phyloP scores from a whole-genome alignment of 176 grass and related monocot species.

The Microstegium vimineum region DNA sequence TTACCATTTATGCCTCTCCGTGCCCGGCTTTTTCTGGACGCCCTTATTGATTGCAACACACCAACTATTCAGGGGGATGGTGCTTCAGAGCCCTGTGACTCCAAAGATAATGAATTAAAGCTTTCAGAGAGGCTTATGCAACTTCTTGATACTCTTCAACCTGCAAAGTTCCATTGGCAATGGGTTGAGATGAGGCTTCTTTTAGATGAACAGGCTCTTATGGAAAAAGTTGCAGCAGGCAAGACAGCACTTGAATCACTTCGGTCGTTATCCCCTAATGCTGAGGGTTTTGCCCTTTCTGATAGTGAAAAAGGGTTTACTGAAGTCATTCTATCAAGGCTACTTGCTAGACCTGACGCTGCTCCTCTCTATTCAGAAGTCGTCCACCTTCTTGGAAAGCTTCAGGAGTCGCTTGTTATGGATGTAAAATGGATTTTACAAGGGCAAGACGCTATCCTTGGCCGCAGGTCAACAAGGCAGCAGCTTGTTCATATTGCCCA shows the following conservation, averaged over 20 bases:
- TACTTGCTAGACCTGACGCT: constrained; percentile 91
- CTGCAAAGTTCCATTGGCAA: constrained; percentile 99
- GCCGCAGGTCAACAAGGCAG: constrained; percentile 92
- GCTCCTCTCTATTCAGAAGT: constrained; percentile 94
- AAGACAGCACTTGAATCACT: constrained; percentile 79
- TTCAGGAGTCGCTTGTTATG: constrained; percentile 89
- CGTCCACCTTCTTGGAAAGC: constrained; percentile 85
- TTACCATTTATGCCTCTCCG: constrained; percentile 81
- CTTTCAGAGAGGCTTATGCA: constrained; percentile 76
- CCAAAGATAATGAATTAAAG: constrained; percentile 70
- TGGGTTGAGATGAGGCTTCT: constrained; percentile 98
- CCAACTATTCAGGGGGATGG: constrained; percentile 59
- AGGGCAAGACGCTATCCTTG: constrained; percentile 79
- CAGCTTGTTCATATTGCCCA: constrained; percentile 84
- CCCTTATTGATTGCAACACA: constrained; percentile 86
- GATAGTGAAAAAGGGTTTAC: constrained; percentile 98
- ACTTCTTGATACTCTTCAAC: constrained; percentile 83
- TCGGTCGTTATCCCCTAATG: constrained; percentile 68
- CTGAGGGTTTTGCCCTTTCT: constrained; percentile 68
- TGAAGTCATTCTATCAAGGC: constrained; percentile 88
- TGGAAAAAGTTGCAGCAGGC: constrained; percentile 72
- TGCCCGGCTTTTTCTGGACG: constrained; percentile 84
- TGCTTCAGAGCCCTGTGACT: constrained; percentile 50
- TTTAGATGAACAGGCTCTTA: constrained; percentile 94
- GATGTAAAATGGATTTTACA: constrained; percentile 97